Base-by-base conservation (phyloP, 2,329 filamentous ascomycete genomes). In the Colletotrichum eleusines region DNA sequence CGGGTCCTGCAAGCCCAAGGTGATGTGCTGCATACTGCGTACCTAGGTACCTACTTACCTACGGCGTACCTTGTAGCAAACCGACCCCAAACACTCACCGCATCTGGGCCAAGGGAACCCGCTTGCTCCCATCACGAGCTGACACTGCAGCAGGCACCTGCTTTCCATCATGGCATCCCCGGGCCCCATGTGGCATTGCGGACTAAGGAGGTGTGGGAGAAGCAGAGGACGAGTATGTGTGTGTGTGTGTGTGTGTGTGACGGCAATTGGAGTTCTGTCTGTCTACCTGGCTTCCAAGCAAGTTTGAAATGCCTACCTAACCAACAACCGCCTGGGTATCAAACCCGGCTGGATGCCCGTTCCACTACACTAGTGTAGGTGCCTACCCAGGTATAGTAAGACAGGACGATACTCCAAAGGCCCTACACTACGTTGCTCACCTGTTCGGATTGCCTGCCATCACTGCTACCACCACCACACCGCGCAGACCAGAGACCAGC, bases 381-480 rank as follows among this genome's bases (percentile, higher is more conserved):
- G 7, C 31, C 31, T 33, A 33, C 31, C 31, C 7, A 33, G 31
- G 31, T 33, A 33, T 7, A 33, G 31, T 66, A 66, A 66, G 55
- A 69, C 62, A 69, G 23, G 28, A 31, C 23, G 46, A 38, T 54
- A 69, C 40, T 53, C 31, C 44, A 70, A 66, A 44, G 31, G 40
- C 55, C 33, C 14, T 11, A 20, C 35, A 12, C 14, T 11, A 20
- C 35, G n/a, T 11, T n/a, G 51, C 31, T 55, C 66, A 44, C 35
- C 44, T 48, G 38, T 38, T 35, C 31, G 31, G 31, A 33, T 33
- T 33, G 31, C 42, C 44, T 46, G 44, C n/a, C 46, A 42, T 58
- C 64, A n/a, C 46, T 31, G 46, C 48, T 31, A 61, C 44, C 53
- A 61, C 38, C n/a, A 33, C 42, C 20, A 8, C 42, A 7, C 18